Percentiles rank a stretch among this genome's conserved stretches.
phyloP scores from a whole-genome alignment of 2,329 filamentous ascomycete genomes.

The Dactylellina drechsleri region DNA sequence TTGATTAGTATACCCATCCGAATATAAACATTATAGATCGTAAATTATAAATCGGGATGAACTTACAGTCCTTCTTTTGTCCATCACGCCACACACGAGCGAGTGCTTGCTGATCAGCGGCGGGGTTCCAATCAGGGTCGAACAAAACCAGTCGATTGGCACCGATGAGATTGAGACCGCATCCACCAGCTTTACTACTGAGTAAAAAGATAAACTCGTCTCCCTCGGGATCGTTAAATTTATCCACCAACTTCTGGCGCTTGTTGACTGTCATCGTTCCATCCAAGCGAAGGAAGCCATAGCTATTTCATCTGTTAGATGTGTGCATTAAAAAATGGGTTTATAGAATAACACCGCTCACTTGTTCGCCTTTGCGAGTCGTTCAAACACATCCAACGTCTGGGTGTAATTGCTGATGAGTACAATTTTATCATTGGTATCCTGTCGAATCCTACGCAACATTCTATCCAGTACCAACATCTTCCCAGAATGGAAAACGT shows the following conservation, averaged over 20 bases:
- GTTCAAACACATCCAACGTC: constrained; percentile 93
- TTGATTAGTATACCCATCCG: neutral
- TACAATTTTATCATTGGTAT: constrained; percentile 99
- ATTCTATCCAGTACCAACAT: constrained; percentile 98
- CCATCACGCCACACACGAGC: constrained; percentile 98
- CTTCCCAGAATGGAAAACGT: constrained; percentile 96
- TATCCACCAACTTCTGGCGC: constrained; percentile 94
- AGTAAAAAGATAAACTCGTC: constrained; percentile 94
- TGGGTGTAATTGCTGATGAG: constrained; percentile 98
- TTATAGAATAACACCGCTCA: constrained; percentile 20
- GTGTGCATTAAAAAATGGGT: neutral
- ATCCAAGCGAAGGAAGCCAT: constrained; percentile 88
- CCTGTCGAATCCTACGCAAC: constrained; percentile 91
- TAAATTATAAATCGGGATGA: neutral
- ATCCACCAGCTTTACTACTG: constrained; percentile 95
- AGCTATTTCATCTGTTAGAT: constrained; percentile 61
- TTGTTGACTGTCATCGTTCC: constrained; percentile 99
- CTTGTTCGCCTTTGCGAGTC: constrained; percentile 81
- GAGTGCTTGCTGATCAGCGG: constrained; percentile 94
- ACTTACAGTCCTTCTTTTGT: constrained; percentile 90
- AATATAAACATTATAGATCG: neutral
- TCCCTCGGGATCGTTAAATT: constrained; percentile 93
- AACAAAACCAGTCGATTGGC: constrained; percentile 95
- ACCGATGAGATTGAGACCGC: constrained; percentile 93
- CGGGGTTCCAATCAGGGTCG: constrained; percentile 96